Evolutionary conservation across 495 filamentous ascomycete genomes (phyloP).

Genomic region (Aspergillus panamensis): DNA sequence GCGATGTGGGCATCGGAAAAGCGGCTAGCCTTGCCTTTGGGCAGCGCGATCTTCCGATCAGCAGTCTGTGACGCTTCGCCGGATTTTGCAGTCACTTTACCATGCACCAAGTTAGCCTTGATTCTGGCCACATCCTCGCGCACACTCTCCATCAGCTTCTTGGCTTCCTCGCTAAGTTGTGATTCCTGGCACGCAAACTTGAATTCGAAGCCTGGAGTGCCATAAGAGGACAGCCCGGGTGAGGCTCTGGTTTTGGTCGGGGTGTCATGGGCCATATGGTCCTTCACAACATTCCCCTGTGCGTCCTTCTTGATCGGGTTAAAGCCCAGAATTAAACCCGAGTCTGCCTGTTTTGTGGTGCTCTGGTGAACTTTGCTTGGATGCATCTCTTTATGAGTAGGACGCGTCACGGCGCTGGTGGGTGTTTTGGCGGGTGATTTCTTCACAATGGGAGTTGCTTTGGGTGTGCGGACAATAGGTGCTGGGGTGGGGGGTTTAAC

Average conservation of each 20-base stretch:
- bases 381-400: constrained; percentile 69
- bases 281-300: constrained; percentile 38
- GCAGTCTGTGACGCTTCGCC: constrained; percentile 32
- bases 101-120: constrained; percentile 58
- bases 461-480: constrained; percentile 13
- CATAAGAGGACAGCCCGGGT: constrained; percentile 38
- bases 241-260: constrained; percentile 44
- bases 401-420: constrained; percentile 38
- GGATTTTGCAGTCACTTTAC: constrained; percentile 46
- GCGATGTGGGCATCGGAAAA: constrained; percentile 81
- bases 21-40: constrained; percentile 71
- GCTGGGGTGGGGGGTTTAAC: constrained; percentile 11
- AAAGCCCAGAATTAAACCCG: constrained; percentile 64
- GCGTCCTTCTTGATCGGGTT: constrained; percentile 54
- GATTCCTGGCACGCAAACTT: constrained; percentile 56
- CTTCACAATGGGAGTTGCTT: constrained; percentile 7
- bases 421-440: constrained; percentile 47
- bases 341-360: constrained; percentile 64
- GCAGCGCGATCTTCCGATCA: constrained; percentile 68
- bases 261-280: constrained; percentile 31
- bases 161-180: constrained; percentile 69
- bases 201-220: constrained; percentile 71
- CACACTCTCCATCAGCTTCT: constrained; percentile 71
- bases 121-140: constrained; percentile 66
- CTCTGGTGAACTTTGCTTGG: constrained; percentile 70